These are phyloP conservation scores for Pittosporum tobira DNA, from an alignment of 129 eudicot genomes.

Conservation along the genomic window DNA sequence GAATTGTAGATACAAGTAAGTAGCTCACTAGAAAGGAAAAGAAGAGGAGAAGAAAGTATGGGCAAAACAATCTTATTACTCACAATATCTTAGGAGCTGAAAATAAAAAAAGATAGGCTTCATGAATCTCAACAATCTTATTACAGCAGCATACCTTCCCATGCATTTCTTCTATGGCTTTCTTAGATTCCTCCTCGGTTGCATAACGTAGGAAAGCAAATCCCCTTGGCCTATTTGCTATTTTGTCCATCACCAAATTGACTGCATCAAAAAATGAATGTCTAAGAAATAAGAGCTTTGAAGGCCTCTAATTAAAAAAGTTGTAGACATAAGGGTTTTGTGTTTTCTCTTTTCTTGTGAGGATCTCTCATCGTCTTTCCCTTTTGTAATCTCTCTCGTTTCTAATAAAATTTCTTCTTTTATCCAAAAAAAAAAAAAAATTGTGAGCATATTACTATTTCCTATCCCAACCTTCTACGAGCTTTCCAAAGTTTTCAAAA, in stretches of 20 bases:
- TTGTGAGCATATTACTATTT: not conserved
- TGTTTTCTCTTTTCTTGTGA: too few relatives aligned
- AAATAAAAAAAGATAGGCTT: not conserved
- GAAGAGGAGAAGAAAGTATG: not conserved
- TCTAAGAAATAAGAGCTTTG: not conserved
- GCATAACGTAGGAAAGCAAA: constrained; percentile 83
- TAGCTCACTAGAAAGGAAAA: too few relatives aligned
- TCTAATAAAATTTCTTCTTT: too few relatives aligned
- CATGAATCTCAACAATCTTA: not conserved
- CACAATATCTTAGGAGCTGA: not conserved
- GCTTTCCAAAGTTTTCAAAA: constrained; percentile 74
- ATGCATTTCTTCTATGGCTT: constrained; percentile 97
- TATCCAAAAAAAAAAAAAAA: too few relatives aligned
- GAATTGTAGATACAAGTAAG: too few relatives aligned
- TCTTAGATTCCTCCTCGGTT: constrained; percentile 75
- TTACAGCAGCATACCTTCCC: constrained; percentile 57
- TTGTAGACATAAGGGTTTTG: too few relatives aligned
- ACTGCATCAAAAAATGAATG: constrained; percentile 34
- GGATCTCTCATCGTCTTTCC: too few relatives aligned
- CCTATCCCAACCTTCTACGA: constrained; percentile 51
- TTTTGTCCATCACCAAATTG: constrained; percentile 85
- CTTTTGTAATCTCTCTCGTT: too few relatives aligned
- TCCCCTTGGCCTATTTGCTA: constrained; percentile 91
- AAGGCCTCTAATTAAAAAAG: constrained; percentile 4
- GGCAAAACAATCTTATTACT: too few relatives aligned